Evolutionary conservation across 495 filamentous ascomycete species (phyloP).

Genomic region (Aspergillus kassunensis): DNA sequence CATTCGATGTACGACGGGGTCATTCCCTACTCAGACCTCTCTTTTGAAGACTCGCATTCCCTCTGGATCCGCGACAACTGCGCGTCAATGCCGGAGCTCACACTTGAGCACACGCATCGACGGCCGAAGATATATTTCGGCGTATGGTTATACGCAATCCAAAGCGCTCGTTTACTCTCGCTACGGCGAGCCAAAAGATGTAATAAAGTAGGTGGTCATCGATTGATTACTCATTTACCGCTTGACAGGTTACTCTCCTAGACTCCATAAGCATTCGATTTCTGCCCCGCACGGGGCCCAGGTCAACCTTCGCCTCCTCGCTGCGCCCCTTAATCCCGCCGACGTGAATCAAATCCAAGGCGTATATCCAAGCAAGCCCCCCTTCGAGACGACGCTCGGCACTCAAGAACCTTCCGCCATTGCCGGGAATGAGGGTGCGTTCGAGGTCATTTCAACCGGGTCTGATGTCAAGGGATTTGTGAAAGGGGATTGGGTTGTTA

Average conservation of each 20-base stretch:
- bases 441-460: slow-evolving; percentile 72
- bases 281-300: slow-evolving; percentile 59
- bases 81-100: slow-evolving; percentile 28
- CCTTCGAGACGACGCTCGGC: slow-evolving; percentile 67
- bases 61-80: slow-evolving; percentile 14
- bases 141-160: slow-evolving; percentile 95
- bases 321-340: slow-evolving; percentile 90
- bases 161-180: slow-evolving; percentile 82
- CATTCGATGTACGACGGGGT: slow-evolving; percentile 21
- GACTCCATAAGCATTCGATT: slow-evolving; percentile 79
- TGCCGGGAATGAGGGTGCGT: slow-evolving; percentile 86
- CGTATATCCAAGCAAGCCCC: slow-evolving; percentile 83
- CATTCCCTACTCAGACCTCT: slow-evolving; percentile 8
- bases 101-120: slow-evolving; percentile 1
- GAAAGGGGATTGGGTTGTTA: slow-evolving; percentile 90
- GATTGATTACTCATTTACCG: neutral
- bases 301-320: slow-evolving; percentile 71
- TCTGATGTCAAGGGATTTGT: slow-evolving; percentile 48
- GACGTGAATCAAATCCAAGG: slow-evolving; percentile 97
- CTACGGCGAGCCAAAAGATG: slow-evolving; percentile 81
- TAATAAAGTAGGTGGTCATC: slow-evolving; percentile 55
- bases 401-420: slow-evolving; percentile 70
- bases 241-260: slow-evolving; percentile 18
- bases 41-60: slow-evolving; percentile 9
- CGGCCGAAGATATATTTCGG: slow-evolving; percentile 50